Evolutionary conservation across 768 basidiomycete genomes (phyloP).

Genomic region (Pulveroboletus ravenelii): DNA sequence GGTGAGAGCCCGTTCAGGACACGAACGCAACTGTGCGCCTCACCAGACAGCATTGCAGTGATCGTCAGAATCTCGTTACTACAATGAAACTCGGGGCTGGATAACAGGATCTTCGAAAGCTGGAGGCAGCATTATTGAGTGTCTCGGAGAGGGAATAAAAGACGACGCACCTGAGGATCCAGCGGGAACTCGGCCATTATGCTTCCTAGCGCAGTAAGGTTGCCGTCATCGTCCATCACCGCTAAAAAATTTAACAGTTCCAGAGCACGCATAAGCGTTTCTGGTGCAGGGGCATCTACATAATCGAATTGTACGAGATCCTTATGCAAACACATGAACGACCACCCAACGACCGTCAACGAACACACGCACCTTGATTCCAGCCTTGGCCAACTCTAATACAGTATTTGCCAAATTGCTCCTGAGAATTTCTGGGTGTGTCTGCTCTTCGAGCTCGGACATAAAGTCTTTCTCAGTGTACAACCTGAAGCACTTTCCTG

Average conservation of each 20-base stretch:
- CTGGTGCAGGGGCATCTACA: conserved; percentile 90
- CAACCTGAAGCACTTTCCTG: conserved; percentile 94
- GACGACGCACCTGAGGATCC: conserved; percentile 77
- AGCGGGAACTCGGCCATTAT: conserved; percentile 99
- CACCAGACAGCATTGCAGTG: conserved; percentile 93
- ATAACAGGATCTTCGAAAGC: conserved; percentile 91
- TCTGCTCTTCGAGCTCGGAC: conserved; percentile 93
- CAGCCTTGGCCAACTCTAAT: conserved; percentile 89
- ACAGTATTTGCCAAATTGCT: conserved; percentile 93
- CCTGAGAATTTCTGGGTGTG: conserved; percentile 91
- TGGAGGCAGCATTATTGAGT: conserved; percentile 2
- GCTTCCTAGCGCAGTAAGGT: conserved; percentile 77
- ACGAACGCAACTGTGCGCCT: conserved; percentile 12
- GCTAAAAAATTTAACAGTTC: conserved; percentile 90
- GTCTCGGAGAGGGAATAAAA: background rate
- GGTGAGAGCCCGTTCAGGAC: background rate
- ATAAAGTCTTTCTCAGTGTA: conserved; percentile 99
- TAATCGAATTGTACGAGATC: conserved; percentile 88
- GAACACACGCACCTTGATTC: conserved; percentile 59
- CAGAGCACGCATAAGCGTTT: conserved; percentile 94
- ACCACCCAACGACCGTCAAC: background rate
- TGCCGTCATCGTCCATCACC: conserved; percentile 91
- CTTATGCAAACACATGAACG: conserved; percentile 18
- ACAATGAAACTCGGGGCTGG: conserved; percentile 92
- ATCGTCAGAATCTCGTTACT: conserved; percentile 95